A percentile compares a stretch with the other conserved stretches of the same genome.
Evolutionary conservation across 805 yeast genomes (phyloP).

Genomic region (Monosporozyma servazzii): DNA sequence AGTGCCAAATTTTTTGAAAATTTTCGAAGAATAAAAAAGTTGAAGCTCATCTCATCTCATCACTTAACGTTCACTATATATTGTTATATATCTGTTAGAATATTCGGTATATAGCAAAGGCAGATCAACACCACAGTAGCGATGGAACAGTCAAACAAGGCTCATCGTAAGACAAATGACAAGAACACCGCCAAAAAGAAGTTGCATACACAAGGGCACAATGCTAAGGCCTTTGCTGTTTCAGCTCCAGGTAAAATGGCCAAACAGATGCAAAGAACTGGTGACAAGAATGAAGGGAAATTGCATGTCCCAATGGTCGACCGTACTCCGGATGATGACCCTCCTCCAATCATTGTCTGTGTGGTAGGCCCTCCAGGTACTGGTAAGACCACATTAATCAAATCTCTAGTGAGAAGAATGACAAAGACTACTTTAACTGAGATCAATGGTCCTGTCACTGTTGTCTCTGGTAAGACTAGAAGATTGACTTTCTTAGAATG

Average conservation of each 20-base stretch:
- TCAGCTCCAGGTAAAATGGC: constrained; percentile 80
- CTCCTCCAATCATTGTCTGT: constrained; percentile 93
- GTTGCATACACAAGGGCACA: constrained; percentile 76
- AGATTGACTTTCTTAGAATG: constrained; percentile 90
- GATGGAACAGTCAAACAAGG: constrained; percentile 63
- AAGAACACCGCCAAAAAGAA: constrained; percentile 70
- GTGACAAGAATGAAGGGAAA: constrained; percentile 71
- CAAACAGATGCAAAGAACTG: constrained; percentile 71
- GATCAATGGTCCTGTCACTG: constrained; percentile 91
- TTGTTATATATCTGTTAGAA: not conserved
- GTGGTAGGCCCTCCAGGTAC: constrained; percentile 99
- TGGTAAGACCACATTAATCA: constrained; percentile 88
- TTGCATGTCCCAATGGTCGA: constrained; percentile 97
- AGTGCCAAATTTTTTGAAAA: constrained; percentile 1
- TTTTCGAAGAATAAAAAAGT: constrained; percentile 1
- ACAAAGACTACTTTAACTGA: constrained; percentile 81
- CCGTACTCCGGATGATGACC: constrained; percentile 93
- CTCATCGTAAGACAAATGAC: constrained; percentile 60
- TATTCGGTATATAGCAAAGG: too few relatives aligned
- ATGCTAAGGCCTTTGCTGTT: constrained; percentile 78
- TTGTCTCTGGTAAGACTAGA: constrained; percentile 90
- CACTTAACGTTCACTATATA: not conserved
- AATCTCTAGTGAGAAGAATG: constrained; percentile 77
- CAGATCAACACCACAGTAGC: not conserved
- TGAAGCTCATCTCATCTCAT: constrained; percentile 4